phyloP scores from a whole-genome alignment of 768 basidiomycete genomes.

The Mycena latifolia region DNA sequence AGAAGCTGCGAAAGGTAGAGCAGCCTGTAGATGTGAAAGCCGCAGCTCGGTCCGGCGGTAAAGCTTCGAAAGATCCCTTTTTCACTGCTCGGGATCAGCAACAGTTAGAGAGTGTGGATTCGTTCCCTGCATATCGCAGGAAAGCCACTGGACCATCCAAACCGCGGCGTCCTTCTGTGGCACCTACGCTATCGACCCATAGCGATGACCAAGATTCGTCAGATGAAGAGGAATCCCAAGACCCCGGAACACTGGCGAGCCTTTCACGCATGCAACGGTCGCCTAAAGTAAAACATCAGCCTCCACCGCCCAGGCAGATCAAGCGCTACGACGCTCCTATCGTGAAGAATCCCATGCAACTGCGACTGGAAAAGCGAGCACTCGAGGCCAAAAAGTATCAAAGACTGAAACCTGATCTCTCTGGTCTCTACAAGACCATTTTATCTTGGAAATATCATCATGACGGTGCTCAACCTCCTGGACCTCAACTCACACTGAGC shows the following conservation, averaged over 20 bases:
- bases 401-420: constrained; percentile 87
- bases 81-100: constrained; percentile 47
- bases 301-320: constrained; percentile 68
- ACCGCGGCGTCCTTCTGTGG: constrained; percentile 29
- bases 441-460: constrained; percentile 92
- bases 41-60: constrained; percentile 20
- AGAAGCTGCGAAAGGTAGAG: constrained; percentile 22
- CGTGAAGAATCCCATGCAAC: constrained; percentile 57
- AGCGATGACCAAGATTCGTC: constrained; percentile 56
- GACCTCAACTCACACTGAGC: constrained; percentile 49
- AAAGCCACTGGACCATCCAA: constrained; percentile 38
- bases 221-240: constrained; percentile 60
- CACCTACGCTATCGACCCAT: constrained; percentile 44
- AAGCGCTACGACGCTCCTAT: constrained; percentile 71
- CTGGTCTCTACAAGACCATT: constrained; percentile 79
- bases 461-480: constrained; percentile 71
- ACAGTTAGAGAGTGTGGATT: constrained; percentile 48
- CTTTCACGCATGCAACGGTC: constrained; percentile 73
- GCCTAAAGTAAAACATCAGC: constrained; percentile 67
- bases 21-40: neutral
- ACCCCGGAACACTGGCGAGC: constrained; percentile 57
- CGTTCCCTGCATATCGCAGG: constrained; percentile 58
- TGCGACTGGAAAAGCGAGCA: constrained; percentile 64
- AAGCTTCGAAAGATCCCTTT: constrained; percentile 5
- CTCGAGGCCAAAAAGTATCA: constrained; percentile 70